A percentile compares a stretch with the other conserved stretches of the same genome.
Conservation (phyloP, 2,329 filamentous ascomycete species). For the Furcasterigmium furcatum region DNA sequence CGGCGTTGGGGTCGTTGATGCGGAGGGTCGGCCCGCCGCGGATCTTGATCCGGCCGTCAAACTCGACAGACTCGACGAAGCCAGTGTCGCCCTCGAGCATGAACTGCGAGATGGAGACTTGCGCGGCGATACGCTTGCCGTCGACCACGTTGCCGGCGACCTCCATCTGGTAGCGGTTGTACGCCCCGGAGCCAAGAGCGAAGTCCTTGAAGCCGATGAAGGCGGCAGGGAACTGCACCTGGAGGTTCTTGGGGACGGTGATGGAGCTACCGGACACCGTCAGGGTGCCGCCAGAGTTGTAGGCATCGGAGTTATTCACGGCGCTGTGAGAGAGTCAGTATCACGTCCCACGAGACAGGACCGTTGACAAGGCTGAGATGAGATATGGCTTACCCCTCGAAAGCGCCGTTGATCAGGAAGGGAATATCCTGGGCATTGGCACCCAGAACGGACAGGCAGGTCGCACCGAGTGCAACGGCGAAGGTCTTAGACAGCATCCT, state of each 20-base stretch:
- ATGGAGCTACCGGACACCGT: conserved; percentile 40
- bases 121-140: conserved; percentile 30
- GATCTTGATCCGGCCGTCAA: conserved; percentile 29
- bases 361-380: not conserved
- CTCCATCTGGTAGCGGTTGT: conserved; percentile 3
- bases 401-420: conserved; percentile 9
- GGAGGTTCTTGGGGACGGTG: conserved; percentile 43
- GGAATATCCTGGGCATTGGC: conserved; percentile 8
- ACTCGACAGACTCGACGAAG: conserved; percentile 27
- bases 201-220: conserved; percentile 40
- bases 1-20: conserved; percentile 39
- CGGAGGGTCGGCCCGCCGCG: conserved; percentile 28
- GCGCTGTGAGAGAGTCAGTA: conserved; percentile 14
- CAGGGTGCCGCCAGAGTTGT: conserved; percentile 43
- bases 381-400: conserved; percentile 6
- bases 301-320: conserved; percentile 24
- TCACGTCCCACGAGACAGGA: not conserved
- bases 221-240: conserved; percentile 43
- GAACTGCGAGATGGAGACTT: conserved; percentile 31
- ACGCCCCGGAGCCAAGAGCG: conserved; percentile 11
- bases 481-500: conserved; percentile 6
- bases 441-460: not conserved
- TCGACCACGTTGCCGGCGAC: conserved; percentile 33
- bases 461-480: conserved; percentile 3
- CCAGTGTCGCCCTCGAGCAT: conserved; percentile 29